Conservation (phyloP, 2,329 filamentous ascomycete genomes). For the Sporothrix euskadiensis region DNA sequence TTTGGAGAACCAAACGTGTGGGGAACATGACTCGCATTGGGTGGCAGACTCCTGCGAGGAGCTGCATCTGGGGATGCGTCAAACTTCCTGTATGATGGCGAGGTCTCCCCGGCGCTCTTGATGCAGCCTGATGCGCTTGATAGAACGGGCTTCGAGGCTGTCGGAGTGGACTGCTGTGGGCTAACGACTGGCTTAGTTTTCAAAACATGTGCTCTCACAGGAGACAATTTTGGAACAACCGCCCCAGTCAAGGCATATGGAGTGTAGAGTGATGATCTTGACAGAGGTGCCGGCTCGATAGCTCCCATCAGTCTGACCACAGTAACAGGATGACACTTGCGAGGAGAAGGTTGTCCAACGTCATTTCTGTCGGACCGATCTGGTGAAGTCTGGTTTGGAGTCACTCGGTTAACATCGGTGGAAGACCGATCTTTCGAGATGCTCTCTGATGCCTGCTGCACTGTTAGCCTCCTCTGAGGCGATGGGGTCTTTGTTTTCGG, state of each 20-base stretch:
- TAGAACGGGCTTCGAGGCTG: background rate
- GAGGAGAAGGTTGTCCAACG: background rate
- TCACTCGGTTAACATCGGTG: too few species aligned
- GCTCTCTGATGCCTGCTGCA: too few species aligned
- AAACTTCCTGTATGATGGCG: background rate
- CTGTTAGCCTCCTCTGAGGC: background rate
- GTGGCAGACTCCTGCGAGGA: conserved; percentile 8
- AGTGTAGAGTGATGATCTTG: conserved; percentile 19
- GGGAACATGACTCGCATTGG: background rate
- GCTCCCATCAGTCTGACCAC: conserved; percentile 30
- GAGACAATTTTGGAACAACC: background rate
- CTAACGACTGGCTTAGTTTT: background rate
- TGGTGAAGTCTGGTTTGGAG: background rate
- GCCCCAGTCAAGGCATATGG: background rate
- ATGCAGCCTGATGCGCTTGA: background rate
- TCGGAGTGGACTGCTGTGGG: background rate
- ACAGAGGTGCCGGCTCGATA: conserved; percentile 27
- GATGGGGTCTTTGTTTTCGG: background rate
- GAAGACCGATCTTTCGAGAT: background rate
- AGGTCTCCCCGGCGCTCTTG: background rate
- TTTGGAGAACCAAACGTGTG: too few species aligned
- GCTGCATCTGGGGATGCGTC: conserved; percentile 2
- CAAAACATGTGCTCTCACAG: background rate
- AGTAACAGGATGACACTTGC: background rate
- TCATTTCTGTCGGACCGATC: background rate